A percentile compares a stretch with the other conserved stretches of the same genome.
Evolutionary conservation across 2,329 filamentous ascomycete species (phyloP).

Genomic region (Alternaria dauci): DNA sequence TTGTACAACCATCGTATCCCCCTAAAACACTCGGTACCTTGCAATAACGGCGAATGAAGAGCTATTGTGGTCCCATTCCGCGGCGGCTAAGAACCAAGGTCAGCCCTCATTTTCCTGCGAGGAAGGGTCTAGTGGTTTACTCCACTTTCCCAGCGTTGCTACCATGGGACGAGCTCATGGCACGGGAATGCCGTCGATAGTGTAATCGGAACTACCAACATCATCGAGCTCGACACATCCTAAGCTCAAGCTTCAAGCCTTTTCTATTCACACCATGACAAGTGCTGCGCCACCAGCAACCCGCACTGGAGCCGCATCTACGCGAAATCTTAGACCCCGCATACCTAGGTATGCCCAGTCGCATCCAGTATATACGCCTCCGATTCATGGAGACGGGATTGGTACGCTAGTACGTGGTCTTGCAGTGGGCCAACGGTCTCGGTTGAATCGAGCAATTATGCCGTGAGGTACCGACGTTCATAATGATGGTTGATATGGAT

Average conservation of each 20-base stretch:
- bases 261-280: slow-evolving; percentile 8
- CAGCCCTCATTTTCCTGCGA: slow-evolving; percentile 15
- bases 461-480: slow-evolving; percentile 3
- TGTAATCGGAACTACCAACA: slow-evolving; percentile 11
- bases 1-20: background rate
- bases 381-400: slow-evolving; percentile 5
- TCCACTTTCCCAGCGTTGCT: slow-evolving; percentile 28
- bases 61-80: slow-evolving; percentile 8
- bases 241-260: slow-evolving; percentile 4
- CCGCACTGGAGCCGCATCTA: background rate
- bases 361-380: background rate
- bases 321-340: background rate
- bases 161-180: slow-evolving; percentile 30
- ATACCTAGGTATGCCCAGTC: background rate
- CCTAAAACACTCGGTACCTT: background rate
- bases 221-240: background rate
- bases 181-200: slow-evolving; percentile 28
- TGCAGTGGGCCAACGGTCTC: slow-evolving; percentile 30
- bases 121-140: slow-evolving; percentile 25
- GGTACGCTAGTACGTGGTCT: slow-evolving; percentile 27
- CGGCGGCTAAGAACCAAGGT: slow-evolving; percentile 13
- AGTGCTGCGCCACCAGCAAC: slow-evolving; percentile 2
- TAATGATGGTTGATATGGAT: slow-evolving; percentile 5
- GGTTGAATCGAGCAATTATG: slow-evolving; percentile 12
- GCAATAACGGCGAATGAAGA: background rate